Percentiles rank a stretch among this genome's conserved stretches.
These are phyloP conservation scores for Gautieria morchelliformis DNA, from an alignment of 768 basidiomycete species.

Conservation along the genomic window DNA sequence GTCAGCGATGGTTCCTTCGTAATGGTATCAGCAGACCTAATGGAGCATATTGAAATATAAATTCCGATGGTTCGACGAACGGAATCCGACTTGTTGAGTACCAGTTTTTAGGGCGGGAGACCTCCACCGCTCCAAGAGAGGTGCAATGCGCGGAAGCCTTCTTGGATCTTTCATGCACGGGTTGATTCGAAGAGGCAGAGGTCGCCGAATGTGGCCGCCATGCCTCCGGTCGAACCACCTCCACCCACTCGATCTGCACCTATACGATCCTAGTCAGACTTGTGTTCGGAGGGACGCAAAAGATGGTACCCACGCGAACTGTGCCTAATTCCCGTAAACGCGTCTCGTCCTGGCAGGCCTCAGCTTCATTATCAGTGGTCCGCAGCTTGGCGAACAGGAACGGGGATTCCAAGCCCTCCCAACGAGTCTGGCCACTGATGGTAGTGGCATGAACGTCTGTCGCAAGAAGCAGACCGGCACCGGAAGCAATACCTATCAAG, in stretches of 20 bases:
- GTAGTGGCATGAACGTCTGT: not conserved
- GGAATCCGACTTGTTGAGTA: not conserved
- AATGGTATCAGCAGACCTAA: not conserved
- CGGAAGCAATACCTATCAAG: not conserved
- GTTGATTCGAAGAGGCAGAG: not conserved
- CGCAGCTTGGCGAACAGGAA: not conserved
- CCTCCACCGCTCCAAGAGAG: not conserved
- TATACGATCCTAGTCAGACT: not conserved
- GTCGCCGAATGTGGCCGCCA: not conserved
- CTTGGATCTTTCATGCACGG: not conserved
- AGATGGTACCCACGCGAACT: not conserved
- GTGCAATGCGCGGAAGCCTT: conserved; percentile 1
- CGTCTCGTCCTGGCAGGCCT: not conserved
- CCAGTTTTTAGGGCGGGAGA: conserved; percentile 3
- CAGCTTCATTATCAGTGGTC: not conserved
- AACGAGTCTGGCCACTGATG: conserved; percentile 2
- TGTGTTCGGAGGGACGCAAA: not conserved
- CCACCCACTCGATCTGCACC: conserved; percentile 1
- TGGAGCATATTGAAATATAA: conserved; percentile 1
- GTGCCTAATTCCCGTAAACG: not conserved
- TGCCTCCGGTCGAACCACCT: not conserved
- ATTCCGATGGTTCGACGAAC: not conserved
- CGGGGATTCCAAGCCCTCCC: not conserved
- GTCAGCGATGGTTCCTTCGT: not conserved
- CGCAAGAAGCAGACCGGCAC: not conserved